Evolutionary conservation across 1,284 basidiomycete genomes (phyloP), one percentile per base, ranked within the genome.

Genomic region (Agroathelia rolfsii): DNA sequence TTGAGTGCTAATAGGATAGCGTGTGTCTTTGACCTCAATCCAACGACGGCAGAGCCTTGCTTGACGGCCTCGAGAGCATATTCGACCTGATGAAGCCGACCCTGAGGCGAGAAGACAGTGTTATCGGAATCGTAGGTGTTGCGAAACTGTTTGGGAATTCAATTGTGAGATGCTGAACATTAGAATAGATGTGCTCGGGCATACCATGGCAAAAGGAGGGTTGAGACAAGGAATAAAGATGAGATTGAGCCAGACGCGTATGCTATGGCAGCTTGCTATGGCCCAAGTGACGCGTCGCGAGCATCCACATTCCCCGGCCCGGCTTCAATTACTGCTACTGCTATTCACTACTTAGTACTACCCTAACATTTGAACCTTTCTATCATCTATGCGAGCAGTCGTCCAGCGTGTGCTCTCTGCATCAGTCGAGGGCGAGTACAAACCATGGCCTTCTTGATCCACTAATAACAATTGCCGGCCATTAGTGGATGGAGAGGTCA

Each of bases 41-140:
- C 95, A 30, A 99, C 93, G 19, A 92, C 94, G 14, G 95, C 95
- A 40, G 92, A 96, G 41, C 95, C 95, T 57, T 98, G 95, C 72
- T 98, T 99, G 46, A 99, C 94, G 42, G 95, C 95, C 61, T 99
- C 95, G 37, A 96, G 77, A 3, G 95, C 93, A 73, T 98, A 99
- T 62, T 98, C 95, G 51, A 99, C 95, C 61, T 99, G 92, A 56
- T 88, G 83, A 38, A 89, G 65, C 44, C 88, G 75, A 32, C 87
- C 87, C 62, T 90, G 87, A 2, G 88, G 87, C 3, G 85, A 89
- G 67, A 96, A 96, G 46, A 93, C 88, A 30, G 90, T 94, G 62
- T 94, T 95, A 62, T 94, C 88, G 23, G 87, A 92, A 59, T 94
- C 88, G 62, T 94, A 94, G 4, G 89, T 92, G 56, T 93, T 93